phyloP scores from a whole-genome alignment of 768 basidiomycete genomes.

The Phanerochaete carnosa region DNA sequence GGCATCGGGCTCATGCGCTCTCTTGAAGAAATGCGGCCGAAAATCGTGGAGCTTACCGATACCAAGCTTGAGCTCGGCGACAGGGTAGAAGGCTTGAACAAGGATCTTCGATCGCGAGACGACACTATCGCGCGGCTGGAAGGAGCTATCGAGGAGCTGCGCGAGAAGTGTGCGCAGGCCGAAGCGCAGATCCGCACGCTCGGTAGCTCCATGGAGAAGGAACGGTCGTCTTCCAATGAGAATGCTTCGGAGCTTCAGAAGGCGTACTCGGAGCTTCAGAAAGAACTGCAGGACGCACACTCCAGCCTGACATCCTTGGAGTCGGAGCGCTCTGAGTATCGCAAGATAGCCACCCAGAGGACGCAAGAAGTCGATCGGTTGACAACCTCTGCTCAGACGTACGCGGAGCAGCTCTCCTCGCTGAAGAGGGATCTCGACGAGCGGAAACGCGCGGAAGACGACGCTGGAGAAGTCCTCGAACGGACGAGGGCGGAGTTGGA shows the following conservation, averaged over 20 bases:
- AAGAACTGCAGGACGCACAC: slow-evolving; percentile 53
- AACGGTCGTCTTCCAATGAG: slow-evolving; percentile 44
- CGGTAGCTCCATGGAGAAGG: slow-evolving; percentile 48
- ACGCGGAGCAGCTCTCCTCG: slow-evolving; percentile 50
- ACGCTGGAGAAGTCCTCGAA: slow-evolving; percentile 60
- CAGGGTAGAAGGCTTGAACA: slow-evolving; percentile 54
- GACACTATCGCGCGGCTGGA: slow-evolving; percentile 60
- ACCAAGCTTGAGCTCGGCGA: slow-evolving; percentile 68
- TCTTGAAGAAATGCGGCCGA: slow-evolving; percentile 83
- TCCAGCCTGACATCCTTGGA: slow-evolving; percentile 58
- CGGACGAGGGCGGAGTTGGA: slow-evolving; percentile 71
- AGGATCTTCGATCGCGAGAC: slow-evolving; percentile 53
- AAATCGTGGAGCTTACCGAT: slow-evolving; percentile 78
- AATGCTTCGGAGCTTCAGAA: slow-evolving; percentile 58
- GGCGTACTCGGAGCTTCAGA: slow-evolving; percentile 58
- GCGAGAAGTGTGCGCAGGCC: slow-evolving; percentile 45
- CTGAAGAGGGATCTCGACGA: slow-evolving; percentile 54
- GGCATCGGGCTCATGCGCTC: slow-evolving; percentile 75
- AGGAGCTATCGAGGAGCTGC: slow-evolving; percentile 50
- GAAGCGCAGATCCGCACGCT: slow-evolving; percentile 44
- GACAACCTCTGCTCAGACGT: slow-evolving; percentile 38
- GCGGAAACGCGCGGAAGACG: slow-evolving; percentile 44
- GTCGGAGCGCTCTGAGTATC: slow-evolving; percentile 57
- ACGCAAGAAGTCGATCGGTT: slow-evolving; percentile 59
- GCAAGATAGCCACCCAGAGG: slow-evolving; percentile 51